These are phyloP conservation scores for Hypsizygus ulmarius DNA, from an alignment of 1,284 basidiomycete species.

Conservation along the genomic window DNA sequence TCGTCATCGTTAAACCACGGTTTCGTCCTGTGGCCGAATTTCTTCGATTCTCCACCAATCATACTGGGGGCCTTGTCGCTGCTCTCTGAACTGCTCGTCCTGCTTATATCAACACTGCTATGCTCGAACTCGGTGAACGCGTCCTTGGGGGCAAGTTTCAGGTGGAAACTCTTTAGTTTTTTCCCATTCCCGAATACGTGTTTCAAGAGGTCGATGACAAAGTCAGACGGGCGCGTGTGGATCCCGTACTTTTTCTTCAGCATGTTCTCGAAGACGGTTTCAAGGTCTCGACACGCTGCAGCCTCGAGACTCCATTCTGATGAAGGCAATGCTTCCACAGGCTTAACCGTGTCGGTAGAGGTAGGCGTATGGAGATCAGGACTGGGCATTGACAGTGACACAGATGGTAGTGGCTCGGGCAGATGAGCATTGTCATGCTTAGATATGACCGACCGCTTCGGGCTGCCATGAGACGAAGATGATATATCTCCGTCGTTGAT, in stretches of 20 bases:
- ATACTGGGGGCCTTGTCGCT: conserved; percentile 21
- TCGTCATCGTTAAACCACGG: conserved; percentile 35
- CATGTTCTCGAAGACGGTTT: conserved; percentile 54
- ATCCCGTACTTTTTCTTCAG: conserved; percentile 46
- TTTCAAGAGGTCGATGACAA: conserved; percentile 41
- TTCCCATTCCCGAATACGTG: conserved; percentile 46
- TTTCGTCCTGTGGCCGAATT: conserved; percentile 21
- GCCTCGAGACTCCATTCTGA: conserved; percentile 36
- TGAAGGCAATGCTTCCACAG: conserved; percentile 9
- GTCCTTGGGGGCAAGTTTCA: conserved; percentile 53
- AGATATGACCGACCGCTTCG: conserved; percentile 2
- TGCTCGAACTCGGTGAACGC: conserved; percentile 14
- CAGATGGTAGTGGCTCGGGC: not conserved
- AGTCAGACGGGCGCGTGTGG: conserved; percentile 44
- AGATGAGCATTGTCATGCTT: not conserved
- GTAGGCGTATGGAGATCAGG: conserved; percentile 11
- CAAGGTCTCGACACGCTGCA: conserved; percentile 40
- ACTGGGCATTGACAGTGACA: not conserved
- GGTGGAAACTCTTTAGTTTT: conserved; percentile 43
- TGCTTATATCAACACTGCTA: not conserved
- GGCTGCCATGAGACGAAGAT: conserved; percentile 11
- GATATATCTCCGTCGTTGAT: conserved; percentile 23
- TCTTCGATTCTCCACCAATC: conserved; percentile 20
- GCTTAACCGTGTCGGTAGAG: conserved; percentile 13
- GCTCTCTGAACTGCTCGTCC: conserved; percentile 3